phyloP scores from a whole-genome alignment of 2,329 filamentous ascomycete species.

The Fusarium albosuccineum region DNA sequence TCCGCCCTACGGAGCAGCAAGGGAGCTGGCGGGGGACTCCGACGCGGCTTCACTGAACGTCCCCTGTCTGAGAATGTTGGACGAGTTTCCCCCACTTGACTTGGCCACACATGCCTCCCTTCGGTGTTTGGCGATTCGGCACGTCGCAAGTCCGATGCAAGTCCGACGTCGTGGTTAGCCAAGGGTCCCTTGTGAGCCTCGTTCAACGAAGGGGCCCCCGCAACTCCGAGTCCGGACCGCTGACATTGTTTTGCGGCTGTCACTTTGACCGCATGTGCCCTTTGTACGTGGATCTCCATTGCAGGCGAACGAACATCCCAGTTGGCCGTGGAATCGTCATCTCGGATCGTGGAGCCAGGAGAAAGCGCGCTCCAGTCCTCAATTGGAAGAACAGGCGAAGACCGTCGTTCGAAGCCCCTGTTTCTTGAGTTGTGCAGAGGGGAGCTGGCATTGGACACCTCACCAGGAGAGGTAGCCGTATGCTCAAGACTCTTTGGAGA shows the following conservation, averaged over 20 bases:
- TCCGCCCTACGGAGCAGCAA: constrained; percentile 62
- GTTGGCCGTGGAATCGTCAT: constrained; percentile 59
- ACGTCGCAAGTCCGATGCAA: constrained; percentile 21
- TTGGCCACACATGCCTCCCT: constrained; percentile 60
- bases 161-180: constrained; percentile 56
- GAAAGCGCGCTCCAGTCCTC: constrained; percentile 50
- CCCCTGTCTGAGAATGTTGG: constrained; percentile 70
- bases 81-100: constrained; percentile 69
- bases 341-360: constrained; percentile 51
- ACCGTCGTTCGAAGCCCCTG: constrained; percentile 52
- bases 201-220: constrained; percentile 31
- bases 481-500: constrained; percentile 15
- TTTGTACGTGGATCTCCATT: constrained; percentile 58
- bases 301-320: constrained; percentile 66
- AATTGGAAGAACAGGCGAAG: constrained; percentile 64
- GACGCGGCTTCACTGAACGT: constrained; percentile 59
- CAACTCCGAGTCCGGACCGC: constrained; percentile 34
- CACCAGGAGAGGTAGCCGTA: constrained; percentile 4
- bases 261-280: constrained; percentile 54
- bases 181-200: constrained; percentile 54
- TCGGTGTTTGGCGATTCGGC: constrained; percentile 25
- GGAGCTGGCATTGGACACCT: constrained; percentile 17
- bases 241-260: constrained; percentile 28
- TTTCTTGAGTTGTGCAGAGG: constrained; percentile 11
- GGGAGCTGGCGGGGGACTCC: constrained; percentile 69